phyloP scores from a whole-genome alignment of 169 alveolate genomes.

The Eimeria acervulina region DNA sequence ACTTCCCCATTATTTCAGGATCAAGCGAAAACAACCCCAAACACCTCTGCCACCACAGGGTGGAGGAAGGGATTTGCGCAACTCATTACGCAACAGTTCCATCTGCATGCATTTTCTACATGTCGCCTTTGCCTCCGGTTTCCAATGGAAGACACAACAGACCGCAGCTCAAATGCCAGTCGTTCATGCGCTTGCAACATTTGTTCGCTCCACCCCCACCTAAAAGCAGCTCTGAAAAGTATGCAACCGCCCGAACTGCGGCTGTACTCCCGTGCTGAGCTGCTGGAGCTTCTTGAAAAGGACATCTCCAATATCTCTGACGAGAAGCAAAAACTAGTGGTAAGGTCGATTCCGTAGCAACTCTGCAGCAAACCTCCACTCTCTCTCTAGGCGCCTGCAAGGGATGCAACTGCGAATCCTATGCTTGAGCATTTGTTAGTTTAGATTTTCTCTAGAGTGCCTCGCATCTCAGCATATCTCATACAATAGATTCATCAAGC shows the following conservation, averaged over 20 bases:
- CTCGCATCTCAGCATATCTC: not conserved
- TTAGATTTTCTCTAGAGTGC: not conserved
- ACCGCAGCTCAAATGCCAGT: not conserved
- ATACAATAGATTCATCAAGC: not conserved
- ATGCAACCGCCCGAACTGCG: constrained; percentile 73
- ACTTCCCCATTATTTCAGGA: not conserved
- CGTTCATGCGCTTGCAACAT: constrained; percentile 36
- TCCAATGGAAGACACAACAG: constrained; percentile 1
- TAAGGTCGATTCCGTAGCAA: not conserved
- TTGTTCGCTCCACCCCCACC: constrained; percentile 60
- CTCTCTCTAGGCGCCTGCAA: not conserved
- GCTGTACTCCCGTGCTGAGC: constrained; percentile 49
- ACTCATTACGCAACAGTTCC: not conserved
- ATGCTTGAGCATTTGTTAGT: not conserved
- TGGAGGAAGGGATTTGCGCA: not conserved
- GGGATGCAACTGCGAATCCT: not conserved
- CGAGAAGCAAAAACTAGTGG: not conserved
- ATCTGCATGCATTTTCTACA: not conserved
- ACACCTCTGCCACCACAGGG: not conserved
- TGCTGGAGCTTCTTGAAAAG: constrained; percentile 32
- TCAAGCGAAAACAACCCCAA: not conserved
- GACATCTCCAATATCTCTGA: constrained; percentile 4
- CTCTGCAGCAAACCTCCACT: not conserved
- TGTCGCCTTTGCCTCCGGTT: not conserved
- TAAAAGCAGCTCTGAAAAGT: constrained; percentile 50